Conservation (phyloP, 208 protist species). For the Porcisia deanei region DNA sequence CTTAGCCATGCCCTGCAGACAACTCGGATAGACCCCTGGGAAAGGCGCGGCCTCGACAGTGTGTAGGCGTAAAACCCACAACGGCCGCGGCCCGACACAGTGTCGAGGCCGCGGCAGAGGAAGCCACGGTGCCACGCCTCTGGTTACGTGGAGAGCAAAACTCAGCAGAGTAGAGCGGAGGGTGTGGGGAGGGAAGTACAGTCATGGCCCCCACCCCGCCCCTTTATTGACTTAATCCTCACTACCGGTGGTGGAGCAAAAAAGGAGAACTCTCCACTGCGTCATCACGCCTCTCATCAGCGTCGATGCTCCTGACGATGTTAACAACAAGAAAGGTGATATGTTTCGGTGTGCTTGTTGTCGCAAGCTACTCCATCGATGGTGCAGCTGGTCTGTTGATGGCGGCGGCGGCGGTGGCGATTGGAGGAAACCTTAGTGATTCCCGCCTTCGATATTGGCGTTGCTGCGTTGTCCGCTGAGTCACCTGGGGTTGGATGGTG, state of each 20-base stretch:
- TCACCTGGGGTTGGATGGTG: not conserved
- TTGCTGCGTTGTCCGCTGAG: not conserved
- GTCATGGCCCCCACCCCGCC: not conserved
- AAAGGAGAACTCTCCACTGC: not conserved
- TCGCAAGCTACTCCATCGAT: not conserved
- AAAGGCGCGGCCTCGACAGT: not conserved
- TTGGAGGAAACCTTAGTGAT: no score
- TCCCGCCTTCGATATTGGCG: not conserved
- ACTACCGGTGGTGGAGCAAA: not conserved
- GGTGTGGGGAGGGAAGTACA: not conserved
- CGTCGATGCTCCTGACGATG: not conserved
- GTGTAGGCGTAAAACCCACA: no score
- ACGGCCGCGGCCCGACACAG: not conserved
- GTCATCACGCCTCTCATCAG: not conserved
- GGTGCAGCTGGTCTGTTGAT: no score
- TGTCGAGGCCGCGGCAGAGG: not conserved
- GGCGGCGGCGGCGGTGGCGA: no score
- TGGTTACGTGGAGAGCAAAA: not conserved
- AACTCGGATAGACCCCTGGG: not conserved
- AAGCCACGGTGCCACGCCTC: not conserved
- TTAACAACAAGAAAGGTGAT: not conserved
- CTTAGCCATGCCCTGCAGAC: no score
- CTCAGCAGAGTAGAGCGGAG: not conserved
- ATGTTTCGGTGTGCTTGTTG: not conserved
- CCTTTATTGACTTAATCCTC: not conserved